Evolutionary conservation across 2,329 filamentous ascomycete species (phyloP), one percentile per base, ranked within the genome.

Genomic region (Curvularia spicifera): DNA sequence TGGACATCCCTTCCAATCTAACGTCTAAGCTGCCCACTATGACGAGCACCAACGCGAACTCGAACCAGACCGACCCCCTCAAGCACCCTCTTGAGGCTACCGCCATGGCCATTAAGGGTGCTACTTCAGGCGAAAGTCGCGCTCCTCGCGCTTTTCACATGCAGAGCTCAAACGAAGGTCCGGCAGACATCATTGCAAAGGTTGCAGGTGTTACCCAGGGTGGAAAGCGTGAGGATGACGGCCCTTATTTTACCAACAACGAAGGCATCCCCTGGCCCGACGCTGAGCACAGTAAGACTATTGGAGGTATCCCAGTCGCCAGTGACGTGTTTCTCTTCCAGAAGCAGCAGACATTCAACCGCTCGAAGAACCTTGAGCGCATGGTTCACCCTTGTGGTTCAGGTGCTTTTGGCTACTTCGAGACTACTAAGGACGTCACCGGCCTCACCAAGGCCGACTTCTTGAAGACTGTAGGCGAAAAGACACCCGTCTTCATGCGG

Each of bases 261-360:
- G 83, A 85, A 58, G 83, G 79, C 42, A 80, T 81, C 40, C 83
- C 82, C 0, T 81, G 79, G 53, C 83, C 82, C 2, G 82, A 85
- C 58, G 73, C 79, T 70, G 79, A 52, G 63, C 82, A 84, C 66
- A 84, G 82, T 74, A 84, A 84, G 76, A 85, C 80, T 3, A 75
- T 83, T 31, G 82, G 82, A 0, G 83, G 82, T 4, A 78, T 85
- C 43, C 82, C 82, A 0, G 68, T 84, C 0, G 76, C 78, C 5
- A 83, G 81, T 61, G 82, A 84, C 70, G 76, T 80, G 0, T 83
- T 83, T 62, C 73, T 85, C 26, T 77, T 85, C 57, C 82, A 85
- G 45, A 84, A 84, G 71, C 82, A 84, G 70, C 82, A 84, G 70
- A 77, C 78, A 18, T 85, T 85, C 76, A 85, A 85, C 60, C 77